These are phyloP conservation scores for Sphagnurus paluster DNA, from an alignment of 1,284 basidiomycete species.

Conservation along the genomic window DNA sequence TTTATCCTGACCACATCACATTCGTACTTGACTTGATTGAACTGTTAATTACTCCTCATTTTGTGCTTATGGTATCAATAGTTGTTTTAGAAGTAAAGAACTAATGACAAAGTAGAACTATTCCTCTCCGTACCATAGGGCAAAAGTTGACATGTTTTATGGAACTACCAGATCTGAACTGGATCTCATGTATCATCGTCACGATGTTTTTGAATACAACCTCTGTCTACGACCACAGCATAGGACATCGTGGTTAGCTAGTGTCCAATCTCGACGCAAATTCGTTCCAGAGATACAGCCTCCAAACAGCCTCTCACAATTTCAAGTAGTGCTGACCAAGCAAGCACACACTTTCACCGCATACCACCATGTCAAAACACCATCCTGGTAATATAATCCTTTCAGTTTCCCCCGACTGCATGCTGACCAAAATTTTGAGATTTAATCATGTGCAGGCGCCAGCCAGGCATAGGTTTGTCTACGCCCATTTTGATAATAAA, in stretches of 20 bases:
- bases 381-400: constrained; percentile 69
- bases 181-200: no score
- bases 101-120: constrained; percentile 6
- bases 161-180: background rate
- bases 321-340: constrained; percentile 13
- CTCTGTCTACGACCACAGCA: no score
- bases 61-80: constrained; percentile 17
- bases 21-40: constrained; percentile 14
- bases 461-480: constrained; percentile 84
- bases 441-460: constrained; percentile 95
- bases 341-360: constrained; percentile 5
- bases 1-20: constrained; percentile 62
- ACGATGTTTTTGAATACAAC: no score
- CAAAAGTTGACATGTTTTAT: background rate
- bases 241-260: no score
- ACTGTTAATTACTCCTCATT: constrained; percentile 10
- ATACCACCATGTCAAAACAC: constrained; percentile 79
- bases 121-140: no score
- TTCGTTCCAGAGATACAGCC: no score
- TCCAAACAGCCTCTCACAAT: no score
- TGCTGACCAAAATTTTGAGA: constrained; percentile 46
- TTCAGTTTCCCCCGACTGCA: background rate
- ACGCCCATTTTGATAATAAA: background rate
- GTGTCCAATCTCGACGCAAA: no score
- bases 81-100: constrained; percentile 10